Percentiles rank a stretch among this genome's conserved stretches.
Conservation (phyloP, 805 yeast genomes). For the Wickerhamiella spandovensis region DNA sequence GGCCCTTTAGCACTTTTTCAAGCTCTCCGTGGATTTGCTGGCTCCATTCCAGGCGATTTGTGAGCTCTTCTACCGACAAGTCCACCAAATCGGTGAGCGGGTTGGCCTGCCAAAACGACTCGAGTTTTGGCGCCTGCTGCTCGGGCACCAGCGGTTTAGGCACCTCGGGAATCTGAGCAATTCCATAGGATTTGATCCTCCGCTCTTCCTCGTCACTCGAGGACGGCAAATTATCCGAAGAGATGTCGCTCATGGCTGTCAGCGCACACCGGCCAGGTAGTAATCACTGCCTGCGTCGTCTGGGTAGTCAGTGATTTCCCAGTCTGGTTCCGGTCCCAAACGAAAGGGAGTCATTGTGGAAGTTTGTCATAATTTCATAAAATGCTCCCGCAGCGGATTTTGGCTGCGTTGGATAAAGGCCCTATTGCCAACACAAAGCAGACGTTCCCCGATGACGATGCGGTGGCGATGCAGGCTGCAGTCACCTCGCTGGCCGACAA, state of each 20-base stretch:
- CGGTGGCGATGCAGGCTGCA: constrained; percentile 40
- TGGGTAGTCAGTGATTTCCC: neutral
- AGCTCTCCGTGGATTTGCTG: constrained; percentile 18
- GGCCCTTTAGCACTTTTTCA: constrained; percentile 14
- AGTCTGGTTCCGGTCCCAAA: neutral
- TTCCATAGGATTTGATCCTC: neutral
- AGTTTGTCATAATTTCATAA: neutral
- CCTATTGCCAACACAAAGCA: constrained; percentile 56
- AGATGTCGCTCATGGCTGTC: constrained; percentile 1
- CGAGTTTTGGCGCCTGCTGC: neutral
- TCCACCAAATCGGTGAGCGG: constrained; percentile 1
- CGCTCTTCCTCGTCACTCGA: constrained; percentile 3
- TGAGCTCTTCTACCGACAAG: constrained; percentile 8
- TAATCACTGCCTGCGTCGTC: too few relatives aligned
- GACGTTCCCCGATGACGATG: constrained; percentile 42
- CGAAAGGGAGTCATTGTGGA: neutral
- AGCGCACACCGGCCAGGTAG: too few relatives aligned
- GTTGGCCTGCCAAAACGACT: neutral
- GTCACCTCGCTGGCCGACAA: constrained; percentile 76
- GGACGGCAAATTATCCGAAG: neutral
- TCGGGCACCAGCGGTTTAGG: neutral
- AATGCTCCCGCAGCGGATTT: constrained; percentile 15
- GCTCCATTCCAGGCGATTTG: constrained; percentile 22
- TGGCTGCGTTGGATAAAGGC: constrained; percentile 42
- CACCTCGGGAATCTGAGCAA: neutral